Conservation (phyloP, 352 stramenopile genomes). For the Aphanomyces euteiches region DNA sequence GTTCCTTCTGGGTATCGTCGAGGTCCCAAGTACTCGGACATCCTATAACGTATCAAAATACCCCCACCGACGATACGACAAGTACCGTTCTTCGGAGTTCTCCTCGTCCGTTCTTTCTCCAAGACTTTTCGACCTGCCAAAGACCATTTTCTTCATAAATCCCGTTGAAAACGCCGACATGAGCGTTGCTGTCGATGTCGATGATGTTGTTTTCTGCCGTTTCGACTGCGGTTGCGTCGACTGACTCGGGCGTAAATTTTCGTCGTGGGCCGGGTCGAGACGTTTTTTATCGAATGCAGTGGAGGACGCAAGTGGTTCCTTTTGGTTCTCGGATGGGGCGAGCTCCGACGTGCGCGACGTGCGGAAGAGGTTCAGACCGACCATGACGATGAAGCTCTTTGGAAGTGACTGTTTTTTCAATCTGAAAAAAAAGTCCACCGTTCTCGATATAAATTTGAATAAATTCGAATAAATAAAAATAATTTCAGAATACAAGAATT, state of each 20-base stretch:
- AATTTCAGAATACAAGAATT: too few species aligned
- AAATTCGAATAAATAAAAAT: too few species aligned
- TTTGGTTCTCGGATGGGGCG: constrained; percentile 4
- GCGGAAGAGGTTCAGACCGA: constrained; percentile 8
- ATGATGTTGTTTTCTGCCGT: constrained; percentile 4
- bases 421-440: too few species aligned
- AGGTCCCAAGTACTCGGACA: too few species aligned
- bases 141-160: constrained; percentile 10
- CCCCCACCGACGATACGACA: too few species aligned
- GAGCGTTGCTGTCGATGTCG: background rate
- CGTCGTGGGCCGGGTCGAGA: background rate
- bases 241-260: background rate
- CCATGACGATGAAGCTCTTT: constrained; percentile 2
- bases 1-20: background rate
- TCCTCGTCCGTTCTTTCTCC: background rate
- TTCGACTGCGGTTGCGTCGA: background rate
- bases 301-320: background rate
- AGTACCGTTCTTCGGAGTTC: too few species aligned
- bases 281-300: background rate
- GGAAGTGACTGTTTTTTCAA: background rate
- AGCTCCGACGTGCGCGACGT: background rate
- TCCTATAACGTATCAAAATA: too few species aligned
- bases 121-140: background rate
- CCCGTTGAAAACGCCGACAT: constrained; percentile 16
- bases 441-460: too few species aligned